A percentile compares a stretch with the other conserved stretches of the same genome.
phyloP scores from a whole-genome alignment of 805 yeast genomes.

The Starmerella apis region DNA sequence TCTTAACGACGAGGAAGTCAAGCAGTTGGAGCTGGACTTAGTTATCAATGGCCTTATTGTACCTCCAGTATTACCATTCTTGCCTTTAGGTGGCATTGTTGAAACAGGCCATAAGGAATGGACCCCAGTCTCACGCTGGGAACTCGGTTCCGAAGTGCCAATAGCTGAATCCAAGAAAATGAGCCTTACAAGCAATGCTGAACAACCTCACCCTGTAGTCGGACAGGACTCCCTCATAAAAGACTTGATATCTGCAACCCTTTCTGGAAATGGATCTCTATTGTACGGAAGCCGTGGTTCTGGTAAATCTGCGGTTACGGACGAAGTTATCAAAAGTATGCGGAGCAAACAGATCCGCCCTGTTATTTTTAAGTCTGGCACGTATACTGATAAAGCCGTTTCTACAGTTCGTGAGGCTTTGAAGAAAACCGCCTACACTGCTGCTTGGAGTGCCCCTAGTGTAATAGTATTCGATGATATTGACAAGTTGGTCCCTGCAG shows the following conservation, averaged over 20 bases:
- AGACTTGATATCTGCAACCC: constrained; percentile 35
- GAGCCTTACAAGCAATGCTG: constrained; percentile 1
- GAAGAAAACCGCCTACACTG: constrained; percentile 39
- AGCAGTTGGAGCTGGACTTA: constrained; percentile 12
- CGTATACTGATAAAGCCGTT: constrained; percentile 46
- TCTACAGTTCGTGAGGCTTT: constrained; percentile 39
- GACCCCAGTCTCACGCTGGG: constrained; percentile 7
- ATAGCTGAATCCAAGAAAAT: constrained; percentile 21
- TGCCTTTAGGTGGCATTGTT: constrained; percentile 20
- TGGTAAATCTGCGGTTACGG: constrained; percentile 59
- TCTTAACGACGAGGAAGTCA: background rate
- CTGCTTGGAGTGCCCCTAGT: constrained; percentile 71
- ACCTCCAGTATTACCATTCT: constrained; percentile 15
- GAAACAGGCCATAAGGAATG: constrained; percentile 14
- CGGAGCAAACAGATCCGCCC: constrained; percentile 36
- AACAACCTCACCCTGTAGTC: constrained; percentile 33
- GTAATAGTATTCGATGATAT: constrained; percentile 66
- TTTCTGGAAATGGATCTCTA: constrained; percentile 46
- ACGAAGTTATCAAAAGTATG: constrained; percentile 36
- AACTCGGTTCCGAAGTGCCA: constrained; percentile 19
- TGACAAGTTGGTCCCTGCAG: constrained; percentile 62
- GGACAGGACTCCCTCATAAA: constrained; percentile 46
- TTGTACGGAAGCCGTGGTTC: constrained; percentile 69
- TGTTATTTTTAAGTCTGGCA: constrained; percentile 46
- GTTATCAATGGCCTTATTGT: constrained; percentile 20